Evolutionary conservation across 2,329 filamentous ascomycete species (phyloP), one percentile per base, ranked within the genome.

Genomic region (Cadophora luteo-olivacea): DNA sequence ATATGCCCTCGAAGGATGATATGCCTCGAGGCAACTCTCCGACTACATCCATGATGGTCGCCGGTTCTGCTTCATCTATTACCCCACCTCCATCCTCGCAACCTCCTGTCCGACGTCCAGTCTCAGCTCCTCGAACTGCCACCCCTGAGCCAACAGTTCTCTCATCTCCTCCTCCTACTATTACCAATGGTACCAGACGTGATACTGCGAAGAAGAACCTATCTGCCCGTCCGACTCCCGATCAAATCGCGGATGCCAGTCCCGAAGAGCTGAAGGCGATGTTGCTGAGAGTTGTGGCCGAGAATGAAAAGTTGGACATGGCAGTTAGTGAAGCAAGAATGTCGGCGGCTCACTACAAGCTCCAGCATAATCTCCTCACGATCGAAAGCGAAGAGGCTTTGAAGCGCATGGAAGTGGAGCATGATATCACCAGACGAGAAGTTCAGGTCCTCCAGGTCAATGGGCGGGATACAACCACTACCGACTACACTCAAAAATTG

Each of bases 351-450:
- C 94, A 97, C 78, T 91, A 96, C 82, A 97, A 96, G 81, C 83
- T 98, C 65, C 95, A 97, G 79, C 92, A 94, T 77, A 94, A 91
- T 74, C 86, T 97, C 76, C 86, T 97, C 33, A 89, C 88, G 63
- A 89, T 97, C 72, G 93, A 97, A 76, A 94, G 92, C 65, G 89
- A 91, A 61, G 93, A 97, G 74, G 91, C 94, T 36, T 88, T 93
- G 11, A 94, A 97, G 80, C 89, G 94, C 32, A 93, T 95, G 73
- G 91, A 90, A 45, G 94, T 97, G 5, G 95, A 97, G 80, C 92
- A 97, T 75, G 92, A 96, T 72, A 94, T 97, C 87, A 91, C 91
- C n/a, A 88, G 93, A 70, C 87, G 92, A 25, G 94, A 97, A 80
- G 91, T 97, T 24, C 92, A 97, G 70, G 92, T 94, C 14, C 83